Evolutionary conservation across 73 alveolate species (phyloP).

Genomic region (Tetrahymena borealis): DNA sequence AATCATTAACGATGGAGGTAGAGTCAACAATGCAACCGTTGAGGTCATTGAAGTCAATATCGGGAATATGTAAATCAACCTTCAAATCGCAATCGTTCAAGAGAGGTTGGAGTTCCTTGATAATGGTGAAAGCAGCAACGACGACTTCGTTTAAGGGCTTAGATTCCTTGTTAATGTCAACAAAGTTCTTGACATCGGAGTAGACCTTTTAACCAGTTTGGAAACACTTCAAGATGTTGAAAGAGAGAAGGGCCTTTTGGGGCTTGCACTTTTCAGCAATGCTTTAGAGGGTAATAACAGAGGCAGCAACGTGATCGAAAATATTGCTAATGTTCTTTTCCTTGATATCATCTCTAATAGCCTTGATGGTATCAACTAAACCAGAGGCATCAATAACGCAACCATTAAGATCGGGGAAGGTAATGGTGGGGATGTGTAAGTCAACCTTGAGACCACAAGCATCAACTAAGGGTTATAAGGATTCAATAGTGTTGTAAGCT

Average conservation of each 20-base stretch:
- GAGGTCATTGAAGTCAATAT: neutral
- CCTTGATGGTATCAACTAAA: neutral
- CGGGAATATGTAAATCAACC: neutral
- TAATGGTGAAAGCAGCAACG: neutral
- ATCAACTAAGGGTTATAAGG: neutral
- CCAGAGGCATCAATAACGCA: neutral
- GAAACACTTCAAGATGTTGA: neutral
- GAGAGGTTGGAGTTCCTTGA: neutral
- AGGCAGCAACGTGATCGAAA: neutral
- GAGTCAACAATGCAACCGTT: neutral
- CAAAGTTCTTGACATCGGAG: neutral
- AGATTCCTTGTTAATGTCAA: neutral
- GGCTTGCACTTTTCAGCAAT: neutral
- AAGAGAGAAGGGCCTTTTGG: neutral
- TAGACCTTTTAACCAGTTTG: neutral
- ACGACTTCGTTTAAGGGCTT: neutral
- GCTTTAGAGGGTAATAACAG: neutral
- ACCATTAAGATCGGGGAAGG: neutral
- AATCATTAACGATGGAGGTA: neutral
- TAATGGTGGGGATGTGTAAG: neutral
- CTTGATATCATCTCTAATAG: neutral
- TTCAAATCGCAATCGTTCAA: neutral
- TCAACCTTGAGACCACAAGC: neutral
- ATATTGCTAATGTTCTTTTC: neutral
- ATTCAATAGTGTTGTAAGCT: neutral